Base-by-base conservation (phyloP, 2,329 filamentous ascomycete genomes). In the Epicoccum sorghinum region DNA sequence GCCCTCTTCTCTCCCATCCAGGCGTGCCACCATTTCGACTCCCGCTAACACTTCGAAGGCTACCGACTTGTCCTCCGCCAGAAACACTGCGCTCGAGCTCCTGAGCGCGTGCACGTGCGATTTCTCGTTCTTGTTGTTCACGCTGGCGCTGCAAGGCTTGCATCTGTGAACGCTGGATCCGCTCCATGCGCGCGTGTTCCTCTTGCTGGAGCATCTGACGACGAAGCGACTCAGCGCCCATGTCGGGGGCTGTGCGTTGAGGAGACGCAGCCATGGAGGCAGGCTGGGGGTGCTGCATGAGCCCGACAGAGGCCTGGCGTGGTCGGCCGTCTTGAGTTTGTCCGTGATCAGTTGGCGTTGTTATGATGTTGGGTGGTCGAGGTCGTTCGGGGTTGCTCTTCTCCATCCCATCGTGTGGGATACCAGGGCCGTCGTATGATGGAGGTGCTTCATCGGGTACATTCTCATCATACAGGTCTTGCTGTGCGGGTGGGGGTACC, bases 251-350 rank as follows among this genome's bases (percentile, higher is more conserved):
- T n/a, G 68, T 68, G 41, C 69, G 70, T 32, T 70, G 66, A 8
- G 72, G 72, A 1, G 70, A 73, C n/a, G 72, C 72, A 14, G 72
- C 71, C 72, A 75, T 75, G 6, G 71, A 71, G 7, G 72, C 69
- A n/a, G 72, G 72, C 40, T 73, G 71, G 9, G 72, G 72, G 43
- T 75, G 72, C 46, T 73, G 70, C 18, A 75, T 60, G n/a, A 74
- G 65, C 5, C 63, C 66, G 7, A 73, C 59, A 1, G 70, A 73
- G 10, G 65, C 44, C 50, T 74, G 71, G 29, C 71, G 70, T 32
- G 60, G 64, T 29, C 71, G 66, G 13, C 57, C 35, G 25, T 68
- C 60, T n/a, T 61, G 59, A 10, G 53, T 61, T 10, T 49, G 44
- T 22, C 38, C 43, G 13, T 36, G 8, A 3, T 62, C 50, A 18